phyloP scores from a whole-genome alignment of 257 asterid genomes.

The Pogostemon cablin region DNA sequence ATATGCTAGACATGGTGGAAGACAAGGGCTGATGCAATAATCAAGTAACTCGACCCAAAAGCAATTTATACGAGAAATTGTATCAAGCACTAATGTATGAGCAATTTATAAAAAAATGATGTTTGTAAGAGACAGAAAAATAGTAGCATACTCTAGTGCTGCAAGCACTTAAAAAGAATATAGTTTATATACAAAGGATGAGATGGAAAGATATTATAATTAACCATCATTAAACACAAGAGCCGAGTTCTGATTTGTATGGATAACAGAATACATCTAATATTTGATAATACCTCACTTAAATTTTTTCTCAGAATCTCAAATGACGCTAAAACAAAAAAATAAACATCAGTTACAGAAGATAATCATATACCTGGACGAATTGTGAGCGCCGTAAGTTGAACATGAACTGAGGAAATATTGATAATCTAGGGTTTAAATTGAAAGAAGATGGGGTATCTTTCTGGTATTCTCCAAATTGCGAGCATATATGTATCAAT shows the following conservation, averaged over 20 bases:
- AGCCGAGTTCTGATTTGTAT: too few species aligned
- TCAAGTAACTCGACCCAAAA: neutral
- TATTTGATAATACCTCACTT: too few species aligned
- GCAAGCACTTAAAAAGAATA: too few species aligned
- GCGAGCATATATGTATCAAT: conserved; percentile 89
- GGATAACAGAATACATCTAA: too few species aligned
- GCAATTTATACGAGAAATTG: neutral
- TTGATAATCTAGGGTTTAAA: conserved; percentile 85
- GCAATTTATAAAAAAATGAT: too few species aligned
- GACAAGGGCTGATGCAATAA: neutral
- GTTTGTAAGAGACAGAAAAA: too few species aligned
- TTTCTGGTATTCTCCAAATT: conserved; percentile 95
- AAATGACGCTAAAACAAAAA: too few species aligned
- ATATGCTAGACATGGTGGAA: neutral
- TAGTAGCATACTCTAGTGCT: too few species aligned
- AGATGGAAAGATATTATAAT: too few species aligned
- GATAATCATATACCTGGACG: conserved; percentile 67
- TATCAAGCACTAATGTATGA: too few species aligned
- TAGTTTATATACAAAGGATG: too few species aligned
- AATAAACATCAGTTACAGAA: conserved; percentile 12
- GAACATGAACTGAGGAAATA: conserved; percentile 96
- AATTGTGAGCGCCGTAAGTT: conserved; percentile 94
- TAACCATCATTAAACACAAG: neutral
- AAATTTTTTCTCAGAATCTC: too few species aligned
- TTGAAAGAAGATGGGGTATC: conserved; percentile 88